A percentile compares a stretch with the other conserved stretches of the same genome.
phyloP scores from a whole-genome alignment of 2,329 filamentous ascomycete species.

The Stagonosporopsis cucurbitacearum region DNA sequence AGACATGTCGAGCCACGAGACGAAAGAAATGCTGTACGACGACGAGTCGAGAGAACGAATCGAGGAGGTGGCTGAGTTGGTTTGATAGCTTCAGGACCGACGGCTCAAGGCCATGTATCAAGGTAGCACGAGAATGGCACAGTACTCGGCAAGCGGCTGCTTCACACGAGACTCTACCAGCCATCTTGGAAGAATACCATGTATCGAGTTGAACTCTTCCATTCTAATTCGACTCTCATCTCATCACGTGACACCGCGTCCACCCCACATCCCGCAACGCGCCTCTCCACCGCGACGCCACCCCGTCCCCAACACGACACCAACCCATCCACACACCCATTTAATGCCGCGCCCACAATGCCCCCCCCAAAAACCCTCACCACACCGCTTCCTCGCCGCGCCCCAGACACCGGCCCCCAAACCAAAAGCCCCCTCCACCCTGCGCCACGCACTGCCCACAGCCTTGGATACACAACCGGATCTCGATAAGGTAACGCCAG shows the following conservation, averaged over 20 bases:
- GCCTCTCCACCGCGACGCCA: not conserved
- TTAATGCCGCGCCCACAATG: constrained; percentile 10
- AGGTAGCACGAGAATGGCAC: too few relatives aligned
- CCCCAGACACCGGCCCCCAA: constrained; percentile 6
- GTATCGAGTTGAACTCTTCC: not conserved
- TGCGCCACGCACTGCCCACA: constrained; percentile 1
- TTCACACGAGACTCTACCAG: too few relatives aligned
- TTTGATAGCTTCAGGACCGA: too few relatives aligned
- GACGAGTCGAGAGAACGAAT: too few relatives aligned
- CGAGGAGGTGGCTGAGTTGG: too few relatives aligned
- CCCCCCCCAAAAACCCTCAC: constrained; percentile 11
- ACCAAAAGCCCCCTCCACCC: not conserved
- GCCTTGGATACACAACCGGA: not conserved
- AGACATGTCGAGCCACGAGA: too few relatives aligned
- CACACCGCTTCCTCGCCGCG: constrained; percentile 16
- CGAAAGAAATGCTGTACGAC: too few relatives aligned
- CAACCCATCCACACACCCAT: not conserved
- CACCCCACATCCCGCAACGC: not conserved
- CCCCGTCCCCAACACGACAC: not conserved
- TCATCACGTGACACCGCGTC: not conserved
- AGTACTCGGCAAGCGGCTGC: too few relatives aligned
- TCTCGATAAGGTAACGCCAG: constrained; percentile 33
- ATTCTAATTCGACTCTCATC: not conserved
- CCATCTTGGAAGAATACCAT: not conserved
- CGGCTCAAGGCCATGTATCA: too few relatives aligned